phyloP scores from a whole-genome alignment of 2,329 filamentous ascomycete species.

The Ophiostoma sp. region DNA sequence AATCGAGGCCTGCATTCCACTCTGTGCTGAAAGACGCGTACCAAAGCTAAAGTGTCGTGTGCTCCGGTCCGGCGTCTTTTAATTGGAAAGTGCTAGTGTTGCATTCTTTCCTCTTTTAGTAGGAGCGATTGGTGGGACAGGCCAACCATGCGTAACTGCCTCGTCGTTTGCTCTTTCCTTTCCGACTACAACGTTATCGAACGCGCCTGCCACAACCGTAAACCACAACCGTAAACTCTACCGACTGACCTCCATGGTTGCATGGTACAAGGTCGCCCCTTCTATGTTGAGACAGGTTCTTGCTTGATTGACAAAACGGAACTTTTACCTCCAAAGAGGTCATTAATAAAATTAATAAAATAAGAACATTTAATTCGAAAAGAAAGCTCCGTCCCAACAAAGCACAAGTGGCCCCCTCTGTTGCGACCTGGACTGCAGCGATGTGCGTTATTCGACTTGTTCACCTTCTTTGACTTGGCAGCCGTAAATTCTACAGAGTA shows the following conservation, averaged over 20 bases:
- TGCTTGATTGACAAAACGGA: conserved; percentile 6
- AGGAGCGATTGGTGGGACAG: no score
- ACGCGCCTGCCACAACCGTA: background rate
- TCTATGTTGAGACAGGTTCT: conserved; percentile 11
- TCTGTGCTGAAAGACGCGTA: background rate
- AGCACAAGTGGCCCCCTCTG: conserved; percentile 4
- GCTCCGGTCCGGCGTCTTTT: conserved; percentile 5
- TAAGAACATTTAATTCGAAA: background rate
- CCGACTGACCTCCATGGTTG: background rate
- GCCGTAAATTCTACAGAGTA: background rate
- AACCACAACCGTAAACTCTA: background rate
- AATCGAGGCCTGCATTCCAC: background rate
- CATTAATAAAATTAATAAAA: conserved; percentile 9
- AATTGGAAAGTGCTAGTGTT: background rate
- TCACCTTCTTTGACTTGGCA: conserved; percentile 13
- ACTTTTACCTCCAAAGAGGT: background rate
- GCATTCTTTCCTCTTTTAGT: conserved; percentile 12
- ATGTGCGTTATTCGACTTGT: conserved; percentile 7
- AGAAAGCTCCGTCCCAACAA: conserved; percentile 17
- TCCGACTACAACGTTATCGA: background rate
- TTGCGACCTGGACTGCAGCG: background rate
- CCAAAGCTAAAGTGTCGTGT: background rate
- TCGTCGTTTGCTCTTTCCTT: background rate
- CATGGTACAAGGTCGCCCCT: background rate
- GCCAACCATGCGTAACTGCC: conserved; percentile 11